phyloP scores from a whole-genome alignment of 257 asterid species.

The Forsythia suspensa region DNA sequence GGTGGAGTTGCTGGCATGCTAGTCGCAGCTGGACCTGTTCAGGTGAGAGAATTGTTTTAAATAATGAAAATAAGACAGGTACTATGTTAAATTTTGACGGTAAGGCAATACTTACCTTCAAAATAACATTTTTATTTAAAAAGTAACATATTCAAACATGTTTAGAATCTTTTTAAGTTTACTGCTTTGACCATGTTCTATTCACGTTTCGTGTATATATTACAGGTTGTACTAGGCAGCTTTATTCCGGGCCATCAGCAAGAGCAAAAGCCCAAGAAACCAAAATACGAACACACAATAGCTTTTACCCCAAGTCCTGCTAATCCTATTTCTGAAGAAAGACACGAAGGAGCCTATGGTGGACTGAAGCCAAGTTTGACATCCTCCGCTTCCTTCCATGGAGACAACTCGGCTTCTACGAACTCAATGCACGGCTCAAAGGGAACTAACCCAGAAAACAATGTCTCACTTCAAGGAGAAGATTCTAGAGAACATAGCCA shows the following conservation, averaged over 20 bases:
- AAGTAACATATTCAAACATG: not conserved
- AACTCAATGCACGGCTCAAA: constrained; percentile 45
- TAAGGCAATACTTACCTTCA: not conserved
- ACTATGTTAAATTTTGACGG: not conserved
- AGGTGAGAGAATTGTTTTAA: constrained; percentile 43
- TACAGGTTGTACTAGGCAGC: constrained; percentile 83
- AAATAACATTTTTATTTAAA: not conserved
- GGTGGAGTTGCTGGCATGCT: constrained; percentile 97
- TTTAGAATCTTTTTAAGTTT: not conserved
- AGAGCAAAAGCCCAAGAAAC: constrained; percentile 56
- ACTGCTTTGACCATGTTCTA: too few species aligned
- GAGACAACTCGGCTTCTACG: constrained; percentile 42
- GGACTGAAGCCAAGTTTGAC: constrained; percentile 43
- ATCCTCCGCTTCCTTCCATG: constrained; percentile 51
- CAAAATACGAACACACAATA: constrained; percentile 53
- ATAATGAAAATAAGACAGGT: not conserved
- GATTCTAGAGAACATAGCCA: constrained; percentile 60
- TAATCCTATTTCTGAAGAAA: constrained; percentile 44
- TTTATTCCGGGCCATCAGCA: constrained; percentile 57
- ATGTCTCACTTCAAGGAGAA: constrained; percentile 39
- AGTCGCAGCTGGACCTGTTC: constrained; percentile 81
- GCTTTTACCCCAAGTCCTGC: constrained; percentile 43
- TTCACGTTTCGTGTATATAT: not conserved
- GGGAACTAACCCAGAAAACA: constrained; percentile 41
- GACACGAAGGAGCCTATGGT: constrained; percentile 35